Evolutionary conservation across 805 yeast species (phyloP).

Genomic region (Yamadazyma insecticola): DNA sequence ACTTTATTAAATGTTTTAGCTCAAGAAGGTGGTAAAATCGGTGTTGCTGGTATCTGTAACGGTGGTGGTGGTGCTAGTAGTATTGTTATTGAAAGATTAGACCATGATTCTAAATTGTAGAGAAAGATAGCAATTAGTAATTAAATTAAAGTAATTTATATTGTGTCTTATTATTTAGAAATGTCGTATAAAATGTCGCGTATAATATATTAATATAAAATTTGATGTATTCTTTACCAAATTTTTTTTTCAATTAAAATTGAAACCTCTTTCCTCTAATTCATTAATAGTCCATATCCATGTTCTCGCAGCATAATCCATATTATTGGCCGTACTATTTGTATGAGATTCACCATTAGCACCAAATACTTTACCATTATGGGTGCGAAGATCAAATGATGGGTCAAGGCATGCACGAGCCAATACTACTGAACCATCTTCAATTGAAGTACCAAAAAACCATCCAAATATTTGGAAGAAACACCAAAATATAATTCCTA

Average conservation of each 20-base stretch:
- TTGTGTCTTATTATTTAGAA: not conserved
- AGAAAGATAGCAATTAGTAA: slow-evolving; percentile 4
- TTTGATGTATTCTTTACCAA: too few species aligned
- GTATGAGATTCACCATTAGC: slow-evolving; percentile 55
- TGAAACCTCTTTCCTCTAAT: slow-evolving; percentile 11
- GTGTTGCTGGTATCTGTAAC: slow-evolving; percentile 95
- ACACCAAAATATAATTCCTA: slow-evolving; percentile 74
- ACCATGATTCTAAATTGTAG: slow-evolving; percentile 34
- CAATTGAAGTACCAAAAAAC: slow-evolving; percentile 66
- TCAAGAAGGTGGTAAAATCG: slow-evolving; percentile 79
- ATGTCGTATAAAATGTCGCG: too few species aligned
- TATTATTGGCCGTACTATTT: slow-evolving; percentile 50
- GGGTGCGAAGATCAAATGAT: slow-evolving; percentile 42
- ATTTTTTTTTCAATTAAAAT: too few species aligned
- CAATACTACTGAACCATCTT: slow-evolving; percentile 66
- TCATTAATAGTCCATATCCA: slow-evolving; percentile 62
- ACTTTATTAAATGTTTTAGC: slow-evolving; percentile 74
- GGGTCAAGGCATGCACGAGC: slow-evolving; percentile 59
- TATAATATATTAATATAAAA: too few species aligned
- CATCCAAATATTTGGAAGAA: slow-evolving; percentile 65
- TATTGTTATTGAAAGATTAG: slow-evolving; percentile 71
- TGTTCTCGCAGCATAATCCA: slow-evolving; percentile 59
- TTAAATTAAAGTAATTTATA: not conserved
- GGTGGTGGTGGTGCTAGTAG: slow-evolving; percentile 99
- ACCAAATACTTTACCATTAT: slow-evolving; percentile 67